A percentile compares a stretch with the other conserved stretches of the same genome.
Evolutionary conservation across 495 filamentous ascomycete genomes (phyloP).

Genomic region (Penicillium subrubescens): DNA sequence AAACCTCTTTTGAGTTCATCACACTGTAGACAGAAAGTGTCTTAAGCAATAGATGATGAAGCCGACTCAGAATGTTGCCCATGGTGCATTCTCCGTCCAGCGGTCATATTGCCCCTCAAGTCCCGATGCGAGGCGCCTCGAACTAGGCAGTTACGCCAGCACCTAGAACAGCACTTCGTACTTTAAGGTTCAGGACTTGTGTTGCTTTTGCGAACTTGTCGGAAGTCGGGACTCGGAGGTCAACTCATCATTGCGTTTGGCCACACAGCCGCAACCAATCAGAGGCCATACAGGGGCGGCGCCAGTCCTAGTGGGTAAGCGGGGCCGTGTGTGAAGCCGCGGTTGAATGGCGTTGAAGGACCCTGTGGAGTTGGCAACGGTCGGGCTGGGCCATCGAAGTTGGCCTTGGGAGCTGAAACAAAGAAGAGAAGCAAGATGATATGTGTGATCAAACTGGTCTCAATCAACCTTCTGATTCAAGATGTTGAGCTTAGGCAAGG

Average conservation of each 20-base stretch:
- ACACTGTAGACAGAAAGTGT: background rate
- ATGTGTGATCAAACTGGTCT: background rate
- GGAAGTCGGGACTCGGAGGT: background rate
- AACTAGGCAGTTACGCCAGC: background rate
- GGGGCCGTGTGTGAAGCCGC: conserved; percentile 27
- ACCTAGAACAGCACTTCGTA: background rate
- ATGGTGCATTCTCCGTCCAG: too few species aligned
- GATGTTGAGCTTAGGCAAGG: background rate
- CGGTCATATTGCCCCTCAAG: too few species aligned
- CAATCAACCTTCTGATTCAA: background rate
- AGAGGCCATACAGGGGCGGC: background rate
- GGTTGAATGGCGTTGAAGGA: conserved; percentile 9
- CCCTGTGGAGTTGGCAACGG: background rate
- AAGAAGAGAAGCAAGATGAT: background rate
- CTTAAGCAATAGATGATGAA: too few species aligned
- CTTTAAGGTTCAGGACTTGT: background rate
- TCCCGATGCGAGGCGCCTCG: background rate
- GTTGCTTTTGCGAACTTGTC: background rate
- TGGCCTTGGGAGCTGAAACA: background rate
- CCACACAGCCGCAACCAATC: background rate
- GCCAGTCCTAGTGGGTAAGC: conserved; percentile 13
- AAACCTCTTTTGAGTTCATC: background rate
- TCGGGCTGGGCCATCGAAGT: background rate
- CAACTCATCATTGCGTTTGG: background rate
- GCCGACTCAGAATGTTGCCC: too few species aligned